phyloP scores from a whole-genome alignment of 805 yeast genomes.

The Metschnikowia lachancei region DNA sequence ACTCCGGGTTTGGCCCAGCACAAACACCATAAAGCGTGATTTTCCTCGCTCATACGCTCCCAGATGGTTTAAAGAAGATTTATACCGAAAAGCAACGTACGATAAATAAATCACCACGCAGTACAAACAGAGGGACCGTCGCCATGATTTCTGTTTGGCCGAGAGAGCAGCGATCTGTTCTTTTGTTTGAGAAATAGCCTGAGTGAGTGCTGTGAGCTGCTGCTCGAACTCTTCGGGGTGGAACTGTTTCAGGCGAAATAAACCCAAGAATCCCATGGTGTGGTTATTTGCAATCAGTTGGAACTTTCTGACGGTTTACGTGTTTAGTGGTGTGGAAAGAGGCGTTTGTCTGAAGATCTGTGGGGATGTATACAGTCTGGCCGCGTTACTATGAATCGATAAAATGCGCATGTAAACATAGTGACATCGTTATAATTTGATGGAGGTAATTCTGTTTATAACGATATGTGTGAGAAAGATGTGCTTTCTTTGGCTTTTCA shows the following conservation, averaged over 20 bases:
- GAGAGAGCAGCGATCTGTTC: constrained; percentile 21
- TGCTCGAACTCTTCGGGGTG: constrained; percentile 46
- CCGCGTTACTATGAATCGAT: too few relatives aligned
- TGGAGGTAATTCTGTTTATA: too few relatives aligned
- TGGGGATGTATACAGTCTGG: too few relatives aligned
- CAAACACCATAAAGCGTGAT: constrained; percentile 24
- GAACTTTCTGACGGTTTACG: not conserved
- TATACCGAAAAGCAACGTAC: constrained; percentile 24
- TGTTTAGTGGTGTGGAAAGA: too few relatives aligned
- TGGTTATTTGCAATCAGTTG: not conserved
- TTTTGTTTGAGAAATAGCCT: constrained; percentile 30
- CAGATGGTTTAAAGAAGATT: constrained; percentile 10
- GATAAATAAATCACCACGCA: constrained; percentile 24
- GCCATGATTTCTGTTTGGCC: constrained; percentile 19
- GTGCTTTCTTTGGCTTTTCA: too few relatives aligned
- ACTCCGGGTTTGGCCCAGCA: constrained; percentile 24
- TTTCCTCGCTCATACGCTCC: constrained; percentile 17
- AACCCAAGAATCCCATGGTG: constrained; percentile 19
- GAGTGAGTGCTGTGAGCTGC: constrained; percentile 38
- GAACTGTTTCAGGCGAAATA: constrained; percentile 25
- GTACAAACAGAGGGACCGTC: constrained; percentile 19
- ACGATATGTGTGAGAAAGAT: too few relatives aligned
- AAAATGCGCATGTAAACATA: too few relatives aligned
- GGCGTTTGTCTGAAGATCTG: too few relatives aligned
- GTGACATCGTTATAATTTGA: too few relatives aligned